Evolutionary conservation across 768 basidiomycete species (phyloP).

Genomic region (Hygrocybe punicea): DNA sequence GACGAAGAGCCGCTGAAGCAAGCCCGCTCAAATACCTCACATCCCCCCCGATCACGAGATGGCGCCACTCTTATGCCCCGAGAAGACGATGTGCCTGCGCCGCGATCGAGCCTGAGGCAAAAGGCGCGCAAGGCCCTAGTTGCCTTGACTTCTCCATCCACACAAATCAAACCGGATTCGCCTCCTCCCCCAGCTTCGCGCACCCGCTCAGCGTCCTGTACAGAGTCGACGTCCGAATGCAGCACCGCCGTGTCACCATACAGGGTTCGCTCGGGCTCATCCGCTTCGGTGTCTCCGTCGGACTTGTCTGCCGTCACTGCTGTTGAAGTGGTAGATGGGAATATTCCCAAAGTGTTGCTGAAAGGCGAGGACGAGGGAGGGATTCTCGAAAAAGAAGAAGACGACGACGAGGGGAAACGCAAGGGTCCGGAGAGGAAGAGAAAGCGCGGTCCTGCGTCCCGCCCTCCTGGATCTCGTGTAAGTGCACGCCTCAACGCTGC

Average conservation of each 20-base stretch:
- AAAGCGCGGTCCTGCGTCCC: background rate
- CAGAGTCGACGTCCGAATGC: background rate
- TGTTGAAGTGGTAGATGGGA: conserved; percentile 25
- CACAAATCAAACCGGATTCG: background rate
- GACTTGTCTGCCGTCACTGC: conserved; percentile 39
- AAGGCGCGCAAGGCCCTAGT: background rate
- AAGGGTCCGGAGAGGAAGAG: conserved; percentile 8
- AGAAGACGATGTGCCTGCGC: background rate
- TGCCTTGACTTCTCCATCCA: conserved; percentile 17
- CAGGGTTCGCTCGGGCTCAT: background rate
- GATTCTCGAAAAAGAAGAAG: no score
- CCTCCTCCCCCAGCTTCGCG: background rate
- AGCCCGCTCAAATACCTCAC: background rate
- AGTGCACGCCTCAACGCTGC: background rate
- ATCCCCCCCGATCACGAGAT: background rate
- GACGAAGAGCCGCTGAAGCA: background rate
- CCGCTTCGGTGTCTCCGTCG: conserved; percentile 28
- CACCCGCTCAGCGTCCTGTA: background rate
- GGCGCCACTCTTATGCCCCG: background rate
- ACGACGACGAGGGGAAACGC: conserved; percentile 18
- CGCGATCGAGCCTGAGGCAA: background rate
- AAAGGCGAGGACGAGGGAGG: conserved; percentile 9
- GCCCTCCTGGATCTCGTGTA: background rate
- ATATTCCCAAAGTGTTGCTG: background rate
- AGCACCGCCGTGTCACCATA: background rate